phyloP scores from a whole-genome alignment of 805 yeast genomes.

The Helenozyma baotianmanensis region DNA sequence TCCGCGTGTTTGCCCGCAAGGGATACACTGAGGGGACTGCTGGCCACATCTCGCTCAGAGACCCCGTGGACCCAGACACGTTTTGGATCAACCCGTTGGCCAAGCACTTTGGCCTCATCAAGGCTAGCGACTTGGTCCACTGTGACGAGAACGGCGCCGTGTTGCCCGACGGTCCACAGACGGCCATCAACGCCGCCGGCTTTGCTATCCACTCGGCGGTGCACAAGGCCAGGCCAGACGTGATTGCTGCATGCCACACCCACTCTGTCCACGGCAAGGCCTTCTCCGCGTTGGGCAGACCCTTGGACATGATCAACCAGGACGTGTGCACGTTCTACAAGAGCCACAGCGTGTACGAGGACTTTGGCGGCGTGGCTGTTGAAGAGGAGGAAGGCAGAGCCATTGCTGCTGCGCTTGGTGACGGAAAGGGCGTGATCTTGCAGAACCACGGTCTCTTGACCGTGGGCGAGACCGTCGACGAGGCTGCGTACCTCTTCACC shows the following conservation, averaged over 20 bases:
- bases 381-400: slow-evolving; percentile 59
- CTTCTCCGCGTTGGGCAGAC: slow-evolving; percentile 58
- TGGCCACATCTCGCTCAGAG: slow-evolving; percentile 83
- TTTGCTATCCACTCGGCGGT: slow-evolving; percentile 65
- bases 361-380: slow-evolving; percentile 77
- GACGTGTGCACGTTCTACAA: slow-evolving; percentile 68
- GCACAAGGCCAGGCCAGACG: slow-evolving; percentile 66
- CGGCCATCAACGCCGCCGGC: slow-evolving; percentile 63
- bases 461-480: slow-evolving; percentile 67
- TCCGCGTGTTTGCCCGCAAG: slow-evolving; percentile 74
- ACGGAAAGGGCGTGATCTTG: slow-evolving; percentile 53
- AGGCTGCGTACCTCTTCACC: slow-evolving; percentile 64
- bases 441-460: slow-evolving; percentile 74
- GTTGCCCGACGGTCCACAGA: slow-evolving; percentile 52
- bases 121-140: slow-evolving; percentile 38
- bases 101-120: slow-evolving; percentile 54
- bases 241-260: slow-evolving; percentile 68
- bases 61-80: slow-evolving; percentile 73
- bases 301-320: slow-evolving; percentile 76
- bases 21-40: slow-evolving; percentile 76
- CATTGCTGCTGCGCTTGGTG: slow-evolving; percentile 59
- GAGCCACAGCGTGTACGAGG: slow-evolving; percentile 57
- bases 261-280: slow-evolving; percentile 65
- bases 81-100: slow-evolving; percentile 91
- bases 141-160: slow-evolving; percentile 59